phyloP scores from a whole-genome alignment of 768 basidiomycete species.

The Leccinum arenicola region DNA sequence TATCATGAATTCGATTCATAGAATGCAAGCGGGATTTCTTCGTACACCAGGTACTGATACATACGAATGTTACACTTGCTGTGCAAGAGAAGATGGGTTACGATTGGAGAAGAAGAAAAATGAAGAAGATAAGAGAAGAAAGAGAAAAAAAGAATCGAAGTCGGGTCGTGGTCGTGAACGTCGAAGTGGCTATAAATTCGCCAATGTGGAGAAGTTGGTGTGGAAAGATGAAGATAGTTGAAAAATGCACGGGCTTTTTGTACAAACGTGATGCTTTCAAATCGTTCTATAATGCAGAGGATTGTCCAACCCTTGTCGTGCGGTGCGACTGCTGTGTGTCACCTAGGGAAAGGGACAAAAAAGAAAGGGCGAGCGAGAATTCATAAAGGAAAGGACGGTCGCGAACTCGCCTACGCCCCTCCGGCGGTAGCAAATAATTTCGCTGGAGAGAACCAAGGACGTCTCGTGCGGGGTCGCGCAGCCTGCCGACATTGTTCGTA shows the following conservation, averaged over 20 bases:
- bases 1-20: slow-evolving; percentile 17
- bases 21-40: slow-evolving; percentile 15
- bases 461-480: slow-evolving; percentile 39
- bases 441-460: slow-evolving; percentile 55
- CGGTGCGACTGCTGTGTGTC: slow-evolving; percentile 3
- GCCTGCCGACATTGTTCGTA: slow-evolving; percentile 33
- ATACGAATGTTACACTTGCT: slow-evolving; percentile 20
- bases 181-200: slow-evolving; percentile 25
- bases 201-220: slow-evolving; percentile 16
- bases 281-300: slow-evolving; percentile 16
- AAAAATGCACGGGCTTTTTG: slow-evolving; percentile 14
- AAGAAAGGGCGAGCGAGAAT: background rate
- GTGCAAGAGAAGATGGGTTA: background rate
- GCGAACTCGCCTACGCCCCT: slow-evolving; percentile 28
- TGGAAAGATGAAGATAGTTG: background rate
- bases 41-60: slow-evolving; percentile 36
- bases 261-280: slow-evolving; percentile 23
- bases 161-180: slow-evolving; percentile 12
- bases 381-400: slow-evolving; percentile 5
- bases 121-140: background rate
- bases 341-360: slow-evolving; percentile 1
- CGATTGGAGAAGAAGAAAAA: background rate
- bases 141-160: slow-evolving; percentile 9
- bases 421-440: slow-evolving; percentile 47
- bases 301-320: slow-evolving; percentile 1